phyloP scores from a whole-genome alignment of 164 flowering plant genomes.

The Brasenia schreberi region DNA sequence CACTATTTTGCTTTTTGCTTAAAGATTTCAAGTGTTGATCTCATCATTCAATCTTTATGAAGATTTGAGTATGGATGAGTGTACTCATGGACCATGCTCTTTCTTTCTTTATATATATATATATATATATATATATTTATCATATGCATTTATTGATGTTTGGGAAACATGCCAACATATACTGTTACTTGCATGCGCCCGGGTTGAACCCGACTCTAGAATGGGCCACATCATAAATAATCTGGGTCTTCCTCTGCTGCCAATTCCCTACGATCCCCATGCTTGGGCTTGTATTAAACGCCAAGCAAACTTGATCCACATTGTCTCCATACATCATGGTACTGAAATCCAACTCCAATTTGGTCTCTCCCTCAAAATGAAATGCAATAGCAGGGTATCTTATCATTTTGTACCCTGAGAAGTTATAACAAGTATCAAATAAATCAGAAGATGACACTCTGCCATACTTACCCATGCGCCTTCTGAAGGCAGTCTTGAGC shows the following conservation, averaged over 20 bases:
- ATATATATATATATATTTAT: too few species aligned
- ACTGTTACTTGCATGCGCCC: constrained; percentile 16
- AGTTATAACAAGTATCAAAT: constrained; percentile 31
- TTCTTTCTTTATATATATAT: too few species aligned
- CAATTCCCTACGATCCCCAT: constrained; percentile 29
- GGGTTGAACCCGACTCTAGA: constrained; percentile 33
- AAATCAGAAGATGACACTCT: constrained; percentile 15
- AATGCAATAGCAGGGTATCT: constrained; percentile 17
- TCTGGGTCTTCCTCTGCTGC: constrained; percentile 27
- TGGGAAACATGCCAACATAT: too few species aligned
- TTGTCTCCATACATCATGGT: constrained; percentile 14
- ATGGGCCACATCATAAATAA: constrained; percentile 26
- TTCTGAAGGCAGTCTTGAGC: constrained; percentile 10
- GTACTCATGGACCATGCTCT: too few species aligned
- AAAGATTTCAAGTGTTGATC: too few species aligned
- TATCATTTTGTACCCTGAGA: constrained; percentile 5
- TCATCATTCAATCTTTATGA: too few species aligned
- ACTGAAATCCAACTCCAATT: constrained; percentile 10
- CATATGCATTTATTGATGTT: too few species aligned
- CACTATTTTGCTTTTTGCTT: too few species aligned
- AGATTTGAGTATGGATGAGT: too few species aligned
- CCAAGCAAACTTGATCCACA: constrained; percentile 21
- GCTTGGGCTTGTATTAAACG: constrained; percentile 18
- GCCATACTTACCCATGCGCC: constrained; percentile 17
- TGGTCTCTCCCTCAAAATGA: constrained; percentile 25